A percentile compares a stretch with the other conserved stretches of the same genome.
These are phyloP conservation scores for Chaetothyriales sp. DNA, from an alignment of 2,329 filamentous ascomycete species.

Conservation along the genomic window DNA sequence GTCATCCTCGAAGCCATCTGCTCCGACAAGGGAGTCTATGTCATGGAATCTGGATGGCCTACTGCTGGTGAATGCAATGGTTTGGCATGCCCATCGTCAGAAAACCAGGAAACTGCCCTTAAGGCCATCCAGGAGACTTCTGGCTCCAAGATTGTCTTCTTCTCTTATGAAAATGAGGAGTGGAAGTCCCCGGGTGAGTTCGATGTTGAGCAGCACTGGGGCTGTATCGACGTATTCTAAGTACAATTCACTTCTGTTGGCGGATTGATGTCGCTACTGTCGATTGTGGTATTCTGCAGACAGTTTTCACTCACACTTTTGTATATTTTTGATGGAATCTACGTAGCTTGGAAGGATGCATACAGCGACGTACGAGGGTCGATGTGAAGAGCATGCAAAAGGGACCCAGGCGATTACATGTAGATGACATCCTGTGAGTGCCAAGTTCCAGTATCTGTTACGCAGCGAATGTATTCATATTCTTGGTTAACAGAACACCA, in stretches of 20 bases:
- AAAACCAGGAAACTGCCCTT: conserved; percentile 61
- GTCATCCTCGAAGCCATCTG: conserved; percentile 57
- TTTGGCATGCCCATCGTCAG: conserved; percentile 50
- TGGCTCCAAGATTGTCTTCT: conserved; percentile 62
- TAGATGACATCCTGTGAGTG: neutral
- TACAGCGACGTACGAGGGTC: neutral
- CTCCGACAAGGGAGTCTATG: conserved; percentile 57
- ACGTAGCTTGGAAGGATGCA: neutral
- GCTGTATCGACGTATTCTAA: conserved; percentile 45
- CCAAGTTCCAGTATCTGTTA: neutral
- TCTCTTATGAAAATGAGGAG: conserved; percentile 63
- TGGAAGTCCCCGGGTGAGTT: conserved; percentile 66
- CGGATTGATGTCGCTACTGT: neutral
- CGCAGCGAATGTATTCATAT: neutral
- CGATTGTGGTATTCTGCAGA: neutral
- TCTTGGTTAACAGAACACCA: neutral
- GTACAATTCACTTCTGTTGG: conserved; percentile 1
- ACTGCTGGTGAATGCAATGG: conserved; percentile 57
- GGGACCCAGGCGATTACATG: neutral
- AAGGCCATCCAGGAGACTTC: conserved; percentile 51
- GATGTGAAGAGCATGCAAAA: neutral
- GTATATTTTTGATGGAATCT: neutral
- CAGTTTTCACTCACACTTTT: neutral
- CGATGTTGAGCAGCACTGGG: conserved; percentile 70
- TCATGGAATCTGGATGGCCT: conserved; percentile 89